Evolutionary conservation across 139 green algal species (phyloP).

Genomic region (Asterochloris erici): DNA sequence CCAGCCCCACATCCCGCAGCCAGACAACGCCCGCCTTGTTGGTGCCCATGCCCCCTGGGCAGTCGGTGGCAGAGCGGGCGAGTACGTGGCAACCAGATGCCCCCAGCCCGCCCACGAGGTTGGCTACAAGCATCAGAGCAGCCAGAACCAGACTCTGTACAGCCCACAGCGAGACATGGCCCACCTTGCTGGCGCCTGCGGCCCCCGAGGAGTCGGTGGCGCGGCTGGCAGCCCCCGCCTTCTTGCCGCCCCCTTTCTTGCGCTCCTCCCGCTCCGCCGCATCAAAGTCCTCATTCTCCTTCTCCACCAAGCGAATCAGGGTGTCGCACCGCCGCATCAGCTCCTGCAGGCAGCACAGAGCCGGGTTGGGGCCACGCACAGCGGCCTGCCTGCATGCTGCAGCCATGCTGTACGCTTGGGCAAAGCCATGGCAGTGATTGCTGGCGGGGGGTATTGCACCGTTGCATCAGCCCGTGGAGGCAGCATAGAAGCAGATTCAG

Average conservation of each 20-base stretch:
- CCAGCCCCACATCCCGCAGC: too few relatives aligned
- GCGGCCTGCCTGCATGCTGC: too few relatives aligned
- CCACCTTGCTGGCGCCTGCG: constrained; percentile 1
- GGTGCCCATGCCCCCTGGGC: too few relatives aligned
- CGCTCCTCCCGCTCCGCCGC: constrained; percentile 22
- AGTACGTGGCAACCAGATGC: background rate
- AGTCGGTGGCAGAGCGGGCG: background rate
- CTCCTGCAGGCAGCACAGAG: constrained; percentile 43
- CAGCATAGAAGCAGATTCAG: too few relatives aligned
- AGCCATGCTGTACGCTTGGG: too few relatives aligned
- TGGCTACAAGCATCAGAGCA: too few relatives aligned
- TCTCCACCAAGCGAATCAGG: constrained; percentile 98
- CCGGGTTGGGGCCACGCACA: too few relatives aligned
- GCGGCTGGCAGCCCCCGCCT: background rate
- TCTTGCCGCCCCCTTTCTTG: constrained; percentile 20
- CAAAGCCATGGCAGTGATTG: too few relatives aligned
- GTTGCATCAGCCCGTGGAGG: too few relatives aligned
- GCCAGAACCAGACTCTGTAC: background rate
- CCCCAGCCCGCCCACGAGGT: background rate
- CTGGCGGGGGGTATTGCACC: too few relatives aligned
- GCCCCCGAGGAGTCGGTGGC: constrained; percentile 19
- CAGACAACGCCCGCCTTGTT: too few relatives aligned
- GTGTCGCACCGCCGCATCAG: constrained; percentile 83
- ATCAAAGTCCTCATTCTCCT: constrained; percentile 66
- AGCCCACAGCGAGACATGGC: background rate